phyloP scores from a whole-genome alignment of 192 early-diverging fungal species.

The Rhizophlyctis rosea region DNA sequence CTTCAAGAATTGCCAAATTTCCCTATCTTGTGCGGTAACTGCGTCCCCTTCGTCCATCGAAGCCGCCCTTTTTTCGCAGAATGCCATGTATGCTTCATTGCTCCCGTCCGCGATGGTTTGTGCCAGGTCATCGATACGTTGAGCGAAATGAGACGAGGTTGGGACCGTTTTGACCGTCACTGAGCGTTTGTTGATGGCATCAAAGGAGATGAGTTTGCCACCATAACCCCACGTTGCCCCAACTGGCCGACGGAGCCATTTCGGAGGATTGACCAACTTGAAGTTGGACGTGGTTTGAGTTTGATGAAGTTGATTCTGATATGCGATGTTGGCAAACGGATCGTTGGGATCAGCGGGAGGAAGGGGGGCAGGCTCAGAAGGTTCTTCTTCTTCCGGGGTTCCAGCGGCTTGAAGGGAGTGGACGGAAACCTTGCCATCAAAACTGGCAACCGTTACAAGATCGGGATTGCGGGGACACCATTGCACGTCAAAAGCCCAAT shows the following conservation, averaged over 20 bases:
- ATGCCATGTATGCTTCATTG: constrained; percentile 31
- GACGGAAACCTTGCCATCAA: constrained; percentile 90
- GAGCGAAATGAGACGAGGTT: constrained; percentile 68
- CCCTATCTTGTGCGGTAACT: constrained; percentile 39
- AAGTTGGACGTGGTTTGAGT: constrained; percentile 21
- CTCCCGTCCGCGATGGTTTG: constrained; percentile 47
- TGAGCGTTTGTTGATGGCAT: constrained; percentile 25
- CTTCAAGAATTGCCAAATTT: constrained; percentile 77
- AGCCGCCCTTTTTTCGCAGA: constrained; percentile 35
- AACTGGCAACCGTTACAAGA: constrained; percentile 79
- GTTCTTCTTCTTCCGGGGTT: constrained; percentile 21
- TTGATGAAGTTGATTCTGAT: constrained; percentile 10
- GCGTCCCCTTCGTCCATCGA: constrained; percentile 12
- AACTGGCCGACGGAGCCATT: constrained; percentile 88
- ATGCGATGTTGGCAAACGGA: constrained; percentile 65
- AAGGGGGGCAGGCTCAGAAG: constrained; percentile 22
- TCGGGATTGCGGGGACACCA: constrained; percentile 96
- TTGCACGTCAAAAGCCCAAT: constrained; percentile 96
- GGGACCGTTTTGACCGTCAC: constrained; percentile 68
- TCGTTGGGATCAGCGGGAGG: constrained; percentile 49
- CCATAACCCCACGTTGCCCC: constrained; percentile 89
- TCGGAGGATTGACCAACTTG: constrained; percentile 70
- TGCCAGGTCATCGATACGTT: constrained; percentile 72
- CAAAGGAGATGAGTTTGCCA: constrained; percentile 80
- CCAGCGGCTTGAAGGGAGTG: constrained; percentile 66